Base-by-base conservation (phyloP, 1,284 basidiomycete genomes). In the Sporisorium sorghi region DNA sequence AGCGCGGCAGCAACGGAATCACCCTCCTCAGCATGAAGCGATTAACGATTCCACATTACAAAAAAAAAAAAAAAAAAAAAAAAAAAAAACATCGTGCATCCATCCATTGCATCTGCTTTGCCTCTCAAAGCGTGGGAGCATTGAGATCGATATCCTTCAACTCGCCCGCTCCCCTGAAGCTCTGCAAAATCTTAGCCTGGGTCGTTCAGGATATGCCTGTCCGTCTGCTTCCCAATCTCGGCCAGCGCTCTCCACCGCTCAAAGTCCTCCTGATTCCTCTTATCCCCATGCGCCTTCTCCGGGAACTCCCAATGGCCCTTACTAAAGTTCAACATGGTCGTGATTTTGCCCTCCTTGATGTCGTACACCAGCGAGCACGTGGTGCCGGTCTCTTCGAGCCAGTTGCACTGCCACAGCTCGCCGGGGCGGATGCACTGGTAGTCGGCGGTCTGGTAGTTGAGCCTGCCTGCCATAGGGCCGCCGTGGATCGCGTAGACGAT, bases 361-460 rank as follows among this genome's bases (percentile, higher is more conserved):
- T 85, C 84, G 55, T 80, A 75, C 17, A 76, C 76, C 24, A 85
- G 70, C 14, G 81, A 80, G 39, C 81, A 81, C n/a, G 68, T 73
- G 12, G 84, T 84, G 17, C 78, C 82, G 5, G 84, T 85, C 52
- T 85, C 84, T 57, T 85, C 84, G 12, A 83, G 59, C 84, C 83
- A 85, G 35, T 72, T 76, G 33, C 80, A 71, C 58, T 82, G 74
- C 72, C 73, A 80, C 0, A 82, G 53, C 49, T 78, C 77, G 12
- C 75, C 61, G 1, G 69, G 47, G 0, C 84, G 68, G 50, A 85
- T 71, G 40, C 80, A 76, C 50, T 84, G 83, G 48, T 83, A 78
- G 47, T 77, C 74, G 21, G 72, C 80, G 17, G 69, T 78, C 51
- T 85, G 84, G 63, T 75, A 85, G 66, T 85, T 85, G 1, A 60